Evolutionary conservation across 495 filamentous ascomycete genomes (phyloP).

Genomic region (Bombardia bombarda): DNA sequence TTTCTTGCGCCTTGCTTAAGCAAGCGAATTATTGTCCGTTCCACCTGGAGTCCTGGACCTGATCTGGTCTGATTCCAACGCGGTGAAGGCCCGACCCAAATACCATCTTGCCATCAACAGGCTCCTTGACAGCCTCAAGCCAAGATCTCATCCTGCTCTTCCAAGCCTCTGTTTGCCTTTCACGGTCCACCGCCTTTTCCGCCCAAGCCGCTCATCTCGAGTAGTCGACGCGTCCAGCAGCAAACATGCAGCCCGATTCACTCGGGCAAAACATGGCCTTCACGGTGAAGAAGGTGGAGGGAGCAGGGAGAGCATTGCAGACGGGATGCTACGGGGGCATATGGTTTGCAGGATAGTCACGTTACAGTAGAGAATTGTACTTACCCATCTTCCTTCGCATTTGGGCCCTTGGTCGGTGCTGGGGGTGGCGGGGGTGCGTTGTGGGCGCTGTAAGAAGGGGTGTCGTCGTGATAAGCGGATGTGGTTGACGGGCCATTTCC

Average conservation of each 20-base stretch:
- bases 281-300: too few species aligned
- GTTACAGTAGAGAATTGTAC: constrained; percentile 36
- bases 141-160: constrained; percentile 5
- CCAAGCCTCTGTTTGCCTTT: constrained; percentile 1
- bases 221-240: not conserved
- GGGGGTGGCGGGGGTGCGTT: constrained; percentile 15
- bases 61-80: not conserved
- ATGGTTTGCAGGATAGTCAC: too few species aligned
- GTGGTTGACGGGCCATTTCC: constrained; percentile 33
- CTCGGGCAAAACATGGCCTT: too few species aligned
- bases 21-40: too few species aligned
- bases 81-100: too few species aligned
- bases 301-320: too few species aligned
- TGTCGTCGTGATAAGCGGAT: constrained; percentile 28
- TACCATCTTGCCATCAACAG: constrained; percentile 5
- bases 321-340: too few species aligned
- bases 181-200: constrained; percentile 5
- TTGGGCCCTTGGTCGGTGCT: constrained; percentile 38
- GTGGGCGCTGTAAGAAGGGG: constrained; percentile 17
- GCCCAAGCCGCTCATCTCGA: too few species aligned
- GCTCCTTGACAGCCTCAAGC: not conserved
- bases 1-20: constrained; percentile 3
- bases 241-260: not conserved
- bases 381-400: constrained; percentile 99
- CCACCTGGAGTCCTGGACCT: constrained; percentile 2